Evolutionary conservation across 2,329 filamentous ascomycete genomes (phyloP).

Genomic region (Geosmithia flava): DNA sequence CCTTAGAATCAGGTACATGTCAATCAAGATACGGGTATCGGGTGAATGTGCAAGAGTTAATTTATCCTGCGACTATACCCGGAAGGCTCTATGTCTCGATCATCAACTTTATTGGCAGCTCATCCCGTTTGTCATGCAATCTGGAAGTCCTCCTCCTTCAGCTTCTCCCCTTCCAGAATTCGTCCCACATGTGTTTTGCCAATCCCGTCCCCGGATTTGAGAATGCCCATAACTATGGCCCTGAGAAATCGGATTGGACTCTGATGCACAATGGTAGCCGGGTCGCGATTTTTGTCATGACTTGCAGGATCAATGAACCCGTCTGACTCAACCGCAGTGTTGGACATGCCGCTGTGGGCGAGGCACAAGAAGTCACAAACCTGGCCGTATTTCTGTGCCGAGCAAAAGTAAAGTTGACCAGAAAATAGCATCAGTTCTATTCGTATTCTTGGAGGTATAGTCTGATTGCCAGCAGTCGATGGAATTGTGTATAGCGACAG

Average conservation of each 20-base stretch:
- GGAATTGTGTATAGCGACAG: constrained; percentile 9
- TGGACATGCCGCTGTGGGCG: constrained; percentile 15
- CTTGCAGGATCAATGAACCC: constrained; percentile 17
- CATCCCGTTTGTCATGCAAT: too few relatives aligned
- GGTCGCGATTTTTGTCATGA: rapidly evolving
- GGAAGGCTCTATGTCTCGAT: too few relatives aligned
- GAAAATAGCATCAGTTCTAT: constrained; percentile 52
- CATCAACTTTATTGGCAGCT: too few relatives aligned
- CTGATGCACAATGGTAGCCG: neutral
- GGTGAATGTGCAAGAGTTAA: too few relatives aligned
- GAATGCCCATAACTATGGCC: constrained; percentile 14
- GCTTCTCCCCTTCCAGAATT: neutral
- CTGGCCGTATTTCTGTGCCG: constrained; percentile 38
- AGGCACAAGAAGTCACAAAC: constrained; percentile 41
- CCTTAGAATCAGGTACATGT: too few relatives aligned
- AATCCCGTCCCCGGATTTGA: constrained; percentile 18
- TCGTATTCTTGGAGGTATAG: constrained; percentile 11
- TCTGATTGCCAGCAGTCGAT: neutral
- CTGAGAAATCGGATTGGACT: constrained; percentile 16
- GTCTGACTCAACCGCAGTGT: constrained; percentile 6
- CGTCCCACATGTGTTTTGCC: constrained; percentile 21
- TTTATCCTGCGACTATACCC: too few relatives aligned
- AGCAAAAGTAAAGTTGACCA: constrained; percentile 51
- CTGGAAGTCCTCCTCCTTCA: neutral
- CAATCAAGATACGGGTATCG: too few relatives aligned